These are phyloP conservation scores for Penicillium verrucosum DNA, from an alignment of 2,329 filamentous ascomycete species.

Conservation along the genomic window DNA sequence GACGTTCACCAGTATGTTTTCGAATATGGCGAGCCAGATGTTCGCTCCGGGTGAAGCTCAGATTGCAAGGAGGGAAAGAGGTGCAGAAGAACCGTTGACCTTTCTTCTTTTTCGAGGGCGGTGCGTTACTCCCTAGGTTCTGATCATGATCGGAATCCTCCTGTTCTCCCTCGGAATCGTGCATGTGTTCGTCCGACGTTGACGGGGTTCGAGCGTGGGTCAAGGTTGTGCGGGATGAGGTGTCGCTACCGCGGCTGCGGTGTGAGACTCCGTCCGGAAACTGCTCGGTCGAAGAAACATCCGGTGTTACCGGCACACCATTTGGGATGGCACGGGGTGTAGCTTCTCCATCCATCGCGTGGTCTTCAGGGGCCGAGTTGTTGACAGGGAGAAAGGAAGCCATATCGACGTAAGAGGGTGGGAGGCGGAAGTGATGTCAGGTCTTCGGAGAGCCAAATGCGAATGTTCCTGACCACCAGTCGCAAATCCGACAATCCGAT, in stretches of 20 bases:
- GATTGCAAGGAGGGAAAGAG: slow-evolving; percentile 85
- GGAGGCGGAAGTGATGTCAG: slow-evolving; percentile 28
- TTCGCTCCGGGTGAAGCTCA: slow-evolving; percentile 95
- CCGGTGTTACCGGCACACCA: slow-evolving; percentile 38
- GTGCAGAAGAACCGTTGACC: slow-evolving; percentile 95
- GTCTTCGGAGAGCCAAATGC: slow-evolving; percentile 21
- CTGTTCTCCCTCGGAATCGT: slow-evolving; percentile 70
- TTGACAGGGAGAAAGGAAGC: slow-evolving; percentile 62
- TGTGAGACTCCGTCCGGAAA: slow-evolving; percentile 17
- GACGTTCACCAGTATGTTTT: slow-evolving; percentile 97
- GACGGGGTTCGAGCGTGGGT: slow-evolving; percentile 41
- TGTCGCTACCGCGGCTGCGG: slow-evolving; percentile 36
- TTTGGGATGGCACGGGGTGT: slow-evolving; percentile 51
- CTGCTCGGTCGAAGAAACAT: slow-evolving; percentile 17
- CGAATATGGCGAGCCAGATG: slow-evolving; percentile 92
- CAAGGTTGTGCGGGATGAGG: slow-evolving; percentile 11
- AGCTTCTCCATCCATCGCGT: slow-evolving; percentile 50
- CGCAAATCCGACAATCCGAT: slow-evolving; percentile 21
- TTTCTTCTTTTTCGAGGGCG: slow-evolving; percentile 90
- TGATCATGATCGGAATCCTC: slow-evolving; percentile 63
- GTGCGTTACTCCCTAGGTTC: slow-evolving; percentile 59
- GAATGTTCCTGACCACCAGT: slow-evolving; percentile 18
- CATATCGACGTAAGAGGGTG: slow-evolving; percentile 39
- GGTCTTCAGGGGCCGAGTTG: slow-evolving; percentile 48
- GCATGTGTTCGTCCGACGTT: slow-evolving; percentile 63